Evolutionary conservation across 106 monocot species (phyloP), one percentile per base, ranked within the genome.

Genomic region (Vanilla planifolia): DNA sequence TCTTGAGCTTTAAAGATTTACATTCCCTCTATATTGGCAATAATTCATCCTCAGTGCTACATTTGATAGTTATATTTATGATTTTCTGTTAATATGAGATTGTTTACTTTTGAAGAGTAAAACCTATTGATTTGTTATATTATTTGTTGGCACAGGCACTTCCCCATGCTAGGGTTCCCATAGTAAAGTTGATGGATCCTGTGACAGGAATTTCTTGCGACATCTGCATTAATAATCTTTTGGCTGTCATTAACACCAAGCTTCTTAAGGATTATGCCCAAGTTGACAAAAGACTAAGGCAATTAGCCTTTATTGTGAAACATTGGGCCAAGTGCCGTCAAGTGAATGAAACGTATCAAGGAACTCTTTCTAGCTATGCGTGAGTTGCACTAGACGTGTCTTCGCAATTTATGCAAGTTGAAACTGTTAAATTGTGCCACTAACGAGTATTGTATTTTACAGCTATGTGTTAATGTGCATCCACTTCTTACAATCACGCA

Each of bases 381-480:
- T 98, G 51, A 82, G 86, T 84, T 71, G 33, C 41, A 34, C 34
- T 42, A 10, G 22, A n/a, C 3, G 30, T 59, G 24, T 32, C 27
- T 42, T 32, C 35, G 10, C n/a, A 28, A 36, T 57, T 53, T 30
- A n/a, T 32, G 4, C 11, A 28, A 3, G 57, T 35, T 57, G 35
- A 55, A 55, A 32, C 53, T 33, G 2, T 55, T 33, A 5, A 19
- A 34, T 57, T 57, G 27, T 35, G 34, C 41, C 60, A 62, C 15
- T 63, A 50, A 51, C 16, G 43, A 29, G 55, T 41, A 7, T 28
- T 45, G 30, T 14, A 58, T 67, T n/a, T 69, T 61, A 9, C 67
- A 98, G 98, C 61, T 98, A 98, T 75, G 98, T 98, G 32, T 48
- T 98, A 37, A 98, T 98, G 98, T 98, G 98, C 75, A 98, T 98